These are phyloP conservation scores for Annulohypoxylon stygium DNA, from an alignment of 495 filamentous ascomycete genomes.

Conservation along the genomic window DNA sequence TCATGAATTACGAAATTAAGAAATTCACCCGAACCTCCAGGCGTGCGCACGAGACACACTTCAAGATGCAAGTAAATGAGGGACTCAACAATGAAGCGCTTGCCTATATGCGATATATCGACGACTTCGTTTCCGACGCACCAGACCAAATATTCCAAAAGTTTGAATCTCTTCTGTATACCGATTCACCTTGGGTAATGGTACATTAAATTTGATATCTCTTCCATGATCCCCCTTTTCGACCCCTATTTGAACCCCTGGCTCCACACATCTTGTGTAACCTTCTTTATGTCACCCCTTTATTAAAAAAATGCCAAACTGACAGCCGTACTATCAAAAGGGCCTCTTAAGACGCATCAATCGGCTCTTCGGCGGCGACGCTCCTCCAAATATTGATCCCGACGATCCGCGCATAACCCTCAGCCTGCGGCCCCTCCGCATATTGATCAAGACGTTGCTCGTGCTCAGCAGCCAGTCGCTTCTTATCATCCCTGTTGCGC, in stretches of 20 bases:
- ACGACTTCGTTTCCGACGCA: slow-evolving; percentile 26
- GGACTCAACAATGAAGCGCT: slow-evolving; percentile 19
- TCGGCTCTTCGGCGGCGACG: slow-evolving; percentile 13
- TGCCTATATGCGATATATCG: slow-evolving; percentile 37
- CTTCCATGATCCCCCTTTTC: not conserved
- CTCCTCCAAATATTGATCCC: not conserved
- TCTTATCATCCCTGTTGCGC: slow-evolving; percentile 14
- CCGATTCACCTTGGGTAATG: not conserved
- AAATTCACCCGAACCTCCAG: slow-evolving; percentile 23
- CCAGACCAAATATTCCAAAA: slow-evolving; percentile 22
- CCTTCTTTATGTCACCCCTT: not conserved
- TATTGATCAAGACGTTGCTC: slow-evolving; percentile 9
- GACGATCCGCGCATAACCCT: slow-evolving; percentile 12
- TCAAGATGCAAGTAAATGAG: not conserved
- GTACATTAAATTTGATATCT: slow-evolving; percentile 2
- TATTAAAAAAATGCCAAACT: not conserved
- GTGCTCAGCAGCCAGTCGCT: slow-evolving; percentile 9
- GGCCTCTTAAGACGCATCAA: slow-evolving; percentile 14
- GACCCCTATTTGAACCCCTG: not conserved
- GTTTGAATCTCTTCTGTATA: slow-evolving; percentile 23
- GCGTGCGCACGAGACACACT: slow-evolving; percentile 27
- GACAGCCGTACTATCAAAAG: slow-evolving; percentile 11
- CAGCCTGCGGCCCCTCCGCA: slow-evolving; percentile 9
- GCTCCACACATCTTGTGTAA: not conserved
- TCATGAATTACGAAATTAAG: slow-evolving; percentile 5